phyloP scores from a whole-genome alignment of 306 rosid species.

The Prinsepia uniflora region DNA sequence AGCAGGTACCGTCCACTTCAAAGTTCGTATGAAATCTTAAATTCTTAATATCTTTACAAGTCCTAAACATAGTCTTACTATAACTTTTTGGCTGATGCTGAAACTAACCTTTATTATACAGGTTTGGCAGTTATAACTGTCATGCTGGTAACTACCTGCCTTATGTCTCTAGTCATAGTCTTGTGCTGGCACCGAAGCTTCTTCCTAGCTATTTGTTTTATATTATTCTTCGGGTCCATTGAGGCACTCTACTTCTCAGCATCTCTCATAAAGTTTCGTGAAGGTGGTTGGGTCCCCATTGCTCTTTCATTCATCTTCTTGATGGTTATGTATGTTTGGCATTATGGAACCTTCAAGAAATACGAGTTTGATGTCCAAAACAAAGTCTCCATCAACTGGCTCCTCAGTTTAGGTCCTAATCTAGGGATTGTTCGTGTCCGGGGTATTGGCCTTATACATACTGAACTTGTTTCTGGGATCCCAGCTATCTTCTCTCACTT shows the following conservation, averaged over 20 bases:
- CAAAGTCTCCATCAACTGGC: constrained; percentile 95
- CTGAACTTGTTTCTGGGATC: constrained; percentile 90
- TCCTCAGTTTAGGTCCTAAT: constrained; percentile 67
- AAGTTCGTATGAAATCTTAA: not conserved
- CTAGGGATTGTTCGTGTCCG: constrained; percentile 86
- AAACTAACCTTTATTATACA: constrained; percentile 25
- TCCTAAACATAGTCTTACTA: not conserved
- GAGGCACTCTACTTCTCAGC: constrained; percentile 99
- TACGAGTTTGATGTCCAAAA: constrained; percentile 93
- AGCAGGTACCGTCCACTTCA: constrained; percentile 52
- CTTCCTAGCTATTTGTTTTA: constrained; percentile 61
- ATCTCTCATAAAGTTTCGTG: constrained; percentile 86
- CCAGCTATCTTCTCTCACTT: constrained; percentile 98
- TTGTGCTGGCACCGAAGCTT: constrained; percentile 79
- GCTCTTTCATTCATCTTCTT: constrained; percentile 90
- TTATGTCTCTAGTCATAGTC: constrained; percentile 93
- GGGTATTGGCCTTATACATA: constrained; percentile 93
- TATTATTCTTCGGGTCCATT: constrained; percentile 84
- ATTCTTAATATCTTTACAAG: too few relatives aligned
- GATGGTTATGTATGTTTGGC: constrained; percentile 84
- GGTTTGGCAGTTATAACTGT: constrained; percentile 98
- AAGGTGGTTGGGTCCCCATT: constrained; percentile 97
- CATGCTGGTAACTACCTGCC: constrained; percentile 90
- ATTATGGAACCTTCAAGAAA: constrained; percentile 86
- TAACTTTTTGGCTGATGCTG: constrained; percentile 8